Percentiles rank a stretch among this genome's conserved stretches.
phyloP scores from a whole-genome alignment of 169 alveolate genomes.

The Plasmodium vivax region DNA sequence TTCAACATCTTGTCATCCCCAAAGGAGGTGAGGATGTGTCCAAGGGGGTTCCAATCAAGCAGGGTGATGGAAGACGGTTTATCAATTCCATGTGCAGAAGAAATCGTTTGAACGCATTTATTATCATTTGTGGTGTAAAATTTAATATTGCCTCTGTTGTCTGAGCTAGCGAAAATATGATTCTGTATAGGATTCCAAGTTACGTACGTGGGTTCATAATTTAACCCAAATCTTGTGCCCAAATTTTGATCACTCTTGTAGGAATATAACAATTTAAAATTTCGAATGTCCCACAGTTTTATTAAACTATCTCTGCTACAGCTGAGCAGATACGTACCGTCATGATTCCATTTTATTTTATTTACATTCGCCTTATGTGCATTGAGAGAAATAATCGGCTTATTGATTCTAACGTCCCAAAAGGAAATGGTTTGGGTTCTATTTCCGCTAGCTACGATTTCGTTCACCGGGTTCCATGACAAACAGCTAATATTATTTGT shows the following conservation, averaged over 20 bases:
- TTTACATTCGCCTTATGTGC: constrained; percentile 89
- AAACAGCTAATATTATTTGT: constrained; percentile 84
- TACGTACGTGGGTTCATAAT: constrained; percentile 80
- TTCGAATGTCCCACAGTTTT: constrained; percentile 88
- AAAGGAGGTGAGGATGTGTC: constrained; percentile 90
- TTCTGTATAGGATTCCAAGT: constrained; percentile 89
- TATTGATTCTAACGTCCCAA: constrained; percentile 88
- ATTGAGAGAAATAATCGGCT: constrained; percentile 86
- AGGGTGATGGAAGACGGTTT: constrained; percentile 81
- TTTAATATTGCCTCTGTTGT: constrained; percentile 82
- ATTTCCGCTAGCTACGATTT: constrained; percentile 89
- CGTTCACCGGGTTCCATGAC: constrained; percentile 89
- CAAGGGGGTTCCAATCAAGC: constrained; percentile 91
- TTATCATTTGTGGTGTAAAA: constrained; percentile 81
- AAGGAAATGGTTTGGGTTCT: constrained; percentile 86
- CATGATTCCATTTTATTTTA: constrained; percentile 82
- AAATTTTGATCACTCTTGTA: constrained; percentile 72
- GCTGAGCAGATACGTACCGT: constrained; percentile 72
- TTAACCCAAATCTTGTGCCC: constrained; percentile 9
- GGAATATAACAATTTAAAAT: constrained; percentile 76
- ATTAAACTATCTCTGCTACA: constrained; percentile 87
- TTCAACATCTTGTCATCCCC: constrained; percentile 86
- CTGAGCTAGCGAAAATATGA: constrained; percentile 85
- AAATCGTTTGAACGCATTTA: constrained; percentile 76
- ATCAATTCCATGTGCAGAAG: constrained; percentile 77